A percentile compares a stretch with the other conserved stretches of the same genome.
Evolutionary conservation across 179 eudicot genomes (phyloP).

Genomic region (Corrigiola litoralis): DNA sequence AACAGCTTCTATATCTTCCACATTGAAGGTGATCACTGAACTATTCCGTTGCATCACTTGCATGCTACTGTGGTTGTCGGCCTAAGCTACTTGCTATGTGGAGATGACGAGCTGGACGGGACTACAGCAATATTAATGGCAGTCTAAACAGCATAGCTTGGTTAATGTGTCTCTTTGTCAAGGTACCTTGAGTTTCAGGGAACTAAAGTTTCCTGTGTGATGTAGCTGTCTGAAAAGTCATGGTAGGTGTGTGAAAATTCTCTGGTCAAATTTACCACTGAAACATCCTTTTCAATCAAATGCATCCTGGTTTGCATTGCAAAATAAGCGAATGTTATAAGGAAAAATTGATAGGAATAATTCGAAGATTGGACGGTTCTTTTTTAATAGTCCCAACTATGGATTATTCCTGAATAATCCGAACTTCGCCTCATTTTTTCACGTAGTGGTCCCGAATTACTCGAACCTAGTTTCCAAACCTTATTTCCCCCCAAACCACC

Average conservation of each 20-base stretch:
- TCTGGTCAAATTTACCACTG: slow-evolving; percentile 17
- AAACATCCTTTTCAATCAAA: not conserved
- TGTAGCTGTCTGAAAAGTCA: slow-evolving; percentile 24
- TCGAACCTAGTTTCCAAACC: too few relatives aligned
- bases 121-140: not conserved
- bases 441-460: too few relatives aligned
- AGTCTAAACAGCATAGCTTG: not conserved
- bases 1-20: slow-evolving; percentile 63
- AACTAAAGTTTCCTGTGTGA: slow-evolving; percentile 12
- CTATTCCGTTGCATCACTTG: slow-evolving; percentile 15
- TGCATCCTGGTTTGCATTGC: not conserved
- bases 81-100: not conserved
- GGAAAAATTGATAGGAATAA: too few relatives aligned
- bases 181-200: slow-evolving; percentile 3
- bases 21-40: slow-evolving; percentile 37
- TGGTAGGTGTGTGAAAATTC: slow-evolving; percentile 25
- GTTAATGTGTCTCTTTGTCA: not conserved
- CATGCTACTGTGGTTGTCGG: not conserved
- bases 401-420: too few relatives aligned
- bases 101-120: not conserved
- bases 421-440: too few relatives aligned
- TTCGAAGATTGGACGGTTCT: too few relatives aligned
- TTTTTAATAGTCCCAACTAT: too few relatives aligned
- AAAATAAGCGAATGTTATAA: not conserved
- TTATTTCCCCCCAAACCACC: too few relatives aligned